These are phyloP conservation scores for Arabis hirsuta DNA, from an alignment of 345 rosid species.

Conservation along the genomic window DNA sequence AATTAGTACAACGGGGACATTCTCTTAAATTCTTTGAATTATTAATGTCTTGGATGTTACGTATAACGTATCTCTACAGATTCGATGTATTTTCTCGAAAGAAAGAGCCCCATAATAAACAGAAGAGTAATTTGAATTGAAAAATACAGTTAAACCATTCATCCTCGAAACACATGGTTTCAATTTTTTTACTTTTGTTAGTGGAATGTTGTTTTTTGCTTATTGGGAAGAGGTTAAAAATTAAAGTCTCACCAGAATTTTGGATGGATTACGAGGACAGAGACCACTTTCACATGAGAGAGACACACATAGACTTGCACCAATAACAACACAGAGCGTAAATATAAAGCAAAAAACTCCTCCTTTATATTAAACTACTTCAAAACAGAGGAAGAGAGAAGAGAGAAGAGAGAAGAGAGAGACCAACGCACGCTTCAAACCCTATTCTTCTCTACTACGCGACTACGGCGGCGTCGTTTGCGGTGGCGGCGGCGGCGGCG, in stretches of 20 bases:
- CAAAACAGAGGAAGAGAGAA: neutral
- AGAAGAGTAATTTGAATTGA: neutral
- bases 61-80: slow-evolving; percentile 6
- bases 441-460: neutral
- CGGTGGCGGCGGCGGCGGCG: neutral
- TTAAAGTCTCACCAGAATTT: slow-evolving; percentile 17
- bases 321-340: slow-evolving; percentile 18
- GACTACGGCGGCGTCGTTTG: neutral
- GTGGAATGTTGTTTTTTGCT: slow-evolving; percentile 34
- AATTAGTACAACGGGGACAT: neutral
- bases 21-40: slow-evolving; percentile 7
- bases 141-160: slow-evolving; percentile 11
- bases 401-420: slow-evolving; percentile 18
- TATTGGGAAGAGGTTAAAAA: slow-evolving; percentile 26
- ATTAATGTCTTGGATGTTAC: slow-evolving; percentile 11
- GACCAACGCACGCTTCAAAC: slow-evolving; percentile 15
- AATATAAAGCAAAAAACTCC: neutral
- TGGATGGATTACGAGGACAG: slow-evolving; percentile 11
- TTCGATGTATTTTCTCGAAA: slow-evolving; percentile 20
- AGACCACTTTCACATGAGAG: slow-evolving; percentile 8
- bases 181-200: neutral
- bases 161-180: slow-evolving; percentile 21
- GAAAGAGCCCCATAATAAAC: neutral
- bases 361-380: neutral
- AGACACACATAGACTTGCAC: slow-evolving; percentile 1